Percentiles rank a stretch among this genome's conserved stretches.
These are phyloP conservation scores for Boletales sp. DNA, from an alignment of 768 basidiomycete species.

Conservation along the genomic window DNA sequence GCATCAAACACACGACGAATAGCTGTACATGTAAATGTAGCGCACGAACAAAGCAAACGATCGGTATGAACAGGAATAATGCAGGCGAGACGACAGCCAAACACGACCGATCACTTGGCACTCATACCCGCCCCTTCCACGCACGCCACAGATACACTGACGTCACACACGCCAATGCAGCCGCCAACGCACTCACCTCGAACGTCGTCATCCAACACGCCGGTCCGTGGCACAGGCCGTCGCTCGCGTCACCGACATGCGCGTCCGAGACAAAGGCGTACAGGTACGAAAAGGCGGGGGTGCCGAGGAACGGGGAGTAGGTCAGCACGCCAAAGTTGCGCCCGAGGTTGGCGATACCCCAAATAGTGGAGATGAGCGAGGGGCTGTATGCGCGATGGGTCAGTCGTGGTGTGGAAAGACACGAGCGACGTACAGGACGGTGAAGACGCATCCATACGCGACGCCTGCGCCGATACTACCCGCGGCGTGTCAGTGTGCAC, in stretches of 20 bases:
- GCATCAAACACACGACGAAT: too few relatives aligned
- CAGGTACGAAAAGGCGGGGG: slow-evolving; percentile 72
- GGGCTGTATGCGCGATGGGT: slow-evolving; percentile 33
- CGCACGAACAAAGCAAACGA: too few relatives aligned
- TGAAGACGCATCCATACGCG: slow-evolving; percentile 69
- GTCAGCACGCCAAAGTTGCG: slow-evolving; percentile 76
- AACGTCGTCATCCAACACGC: slow-evolving; percentile 71
- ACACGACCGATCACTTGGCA: too few relatives aligned
- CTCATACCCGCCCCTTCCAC: slow-evolving; percentile 57
- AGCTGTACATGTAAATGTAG: too few relatives aligned
- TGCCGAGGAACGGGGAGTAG: slow-evolving; percentile 74
- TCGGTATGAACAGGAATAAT: too few relatives aligned
- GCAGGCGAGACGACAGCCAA: too few relatives aligned
- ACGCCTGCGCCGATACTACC: slow-evolving; percentile 61
- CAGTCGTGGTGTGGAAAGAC: neutral
- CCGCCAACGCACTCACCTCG: slow-evolving; percentile 41
- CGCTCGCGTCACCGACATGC: slow-evolving; percentile 35
- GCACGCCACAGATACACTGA: slow-evolving; percentile 55
- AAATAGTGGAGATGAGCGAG: slow-evolving; percentile 65
- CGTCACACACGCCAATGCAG: slow-evolving; percentile 41
- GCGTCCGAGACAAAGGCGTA: slow-evolving; percentile 67
- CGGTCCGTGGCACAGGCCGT: slow-evolving; percentile 49
- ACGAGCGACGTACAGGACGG: slow-evolving; percentile 53
- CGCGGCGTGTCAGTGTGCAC: neutral
- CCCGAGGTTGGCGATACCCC: slow-evolving; percentile 67